phyloP scores from a whole-genome alignment of 345 rosid species.

The Citrus hindsii region DNA sequence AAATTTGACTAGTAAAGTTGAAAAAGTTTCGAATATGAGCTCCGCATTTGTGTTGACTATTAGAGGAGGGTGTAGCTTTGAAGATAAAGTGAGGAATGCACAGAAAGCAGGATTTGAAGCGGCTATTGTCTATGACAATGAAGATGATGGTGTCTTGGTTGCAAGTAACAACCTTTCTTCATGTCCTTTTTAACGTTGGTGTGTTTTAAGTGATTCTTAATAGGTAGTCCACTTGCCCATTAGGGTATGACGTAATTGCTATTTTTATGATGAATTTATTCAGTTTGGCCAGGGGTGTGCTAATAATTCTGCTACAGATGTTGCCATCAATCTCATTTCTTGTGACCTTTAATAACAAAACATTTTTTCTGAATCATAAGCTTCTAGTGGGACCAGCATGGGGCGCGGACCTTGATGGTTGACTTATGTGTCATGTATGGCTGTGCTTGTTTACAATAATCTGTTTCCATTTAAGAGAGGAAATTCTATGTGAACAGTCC shows the following conservation, averaged over 20 bases:
- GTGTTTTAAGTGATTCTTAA: background rate
- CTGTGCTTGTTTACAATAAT: background rate
- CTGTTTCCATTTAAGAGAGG: background rate
- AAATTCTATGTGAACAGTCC: background rate
- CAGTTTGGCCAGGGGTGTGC: background rate
- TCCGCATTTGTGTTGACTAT: conserved; percentile 60
- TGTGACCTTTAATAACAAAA: background rate
- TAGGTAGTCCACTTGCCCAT: background rate
- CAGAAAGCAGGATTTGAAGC: conserved; percentile 84
- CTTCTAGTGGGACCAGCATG: background rate
- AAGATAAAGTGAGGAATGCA: conserved; percentile 82
- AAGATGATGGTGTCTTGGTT: conserved; percentile 61
- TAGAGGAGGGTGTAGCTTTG: conserved; percentile 90
- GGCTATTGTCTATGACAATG: conserved; percentile 63
- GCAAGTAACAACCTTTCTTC: conserved; percentile 58
- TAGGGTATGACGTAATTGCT: background rate
- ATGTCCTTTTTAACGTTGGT: background rate
- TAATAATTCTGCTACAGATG: background rate
- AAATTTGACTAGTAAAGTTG: conserved; percentile 45
- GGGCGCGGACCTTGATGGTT: background rate
- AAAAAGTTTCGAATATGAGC: conserved; percentile 31
- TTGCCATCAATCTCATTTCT: background rate
- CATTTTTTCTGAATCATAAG: background rate
- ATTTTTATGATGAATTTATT: background rate
- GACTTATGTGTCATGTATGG: background rate